Conservation (phyloP, 768 basidiomycete genomes). For the Mycena haematopus region DNA sequence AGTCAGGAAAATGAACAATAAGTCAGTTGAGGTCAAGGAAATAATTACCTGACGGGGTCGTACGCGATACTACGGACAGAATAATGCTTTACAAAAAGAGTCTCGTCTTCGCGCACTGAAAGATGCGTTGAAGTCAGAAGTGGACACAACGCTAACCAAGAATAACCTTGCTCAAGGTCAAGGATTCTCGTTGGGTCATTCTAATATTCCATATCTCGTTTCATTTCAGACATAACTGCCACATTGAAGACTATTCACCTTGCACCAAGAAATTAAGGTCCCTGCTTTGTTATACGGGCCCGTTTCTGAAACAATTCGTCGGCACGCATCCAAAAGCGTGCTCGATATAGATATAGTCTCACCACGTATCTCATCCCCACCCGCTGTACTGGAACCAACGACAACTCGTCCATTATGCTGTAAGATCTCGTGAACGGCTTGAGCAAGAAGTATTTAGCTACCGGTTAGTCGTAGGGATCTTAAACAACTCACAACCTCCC, state of each 20-base stretch:
- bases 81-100: conserved; percentile 49
- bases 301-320: conserved; percentile 30
- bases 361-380: conserved; percentile 49
- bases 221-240: conserved; percentile 24
- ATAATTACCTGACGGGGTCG: conserved; percentile 53
- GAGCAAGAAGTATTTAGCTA: neutral
- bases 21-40: neutral
- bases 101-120: conserved; percentile 24
- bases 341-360: neutral
- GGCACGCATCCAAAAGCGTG: neutral
- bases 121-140: neutral
- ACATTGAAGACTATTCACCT: conserved; percentile 32
- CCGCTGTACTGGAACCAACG: conserved; percentile 53
- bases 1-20: conserved; percentile 4
- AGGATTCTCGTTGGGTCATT: conserved; percentile 28
- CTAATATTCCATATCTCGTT: neutral
- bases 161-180: conserved; percentile 21
- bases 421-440: conserved; percentile 60
- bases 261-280: conserved; percentile 50
- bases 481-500: conserved; percentile 17
- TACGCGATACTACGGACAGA: conserved; percentile 63
- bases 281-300: conserved; percentile 56
- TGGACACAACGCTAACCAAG: neutral
- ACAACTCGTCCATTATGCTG: conserved; percentile 51
- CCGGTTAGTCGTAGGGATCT: too few relatives aligned